These are phyloP conservation scores for Phanerodontia chrysosporium DNA, from an alignment of 768 basidiomycete genomes.

Conservation along the genomic window DNA sequence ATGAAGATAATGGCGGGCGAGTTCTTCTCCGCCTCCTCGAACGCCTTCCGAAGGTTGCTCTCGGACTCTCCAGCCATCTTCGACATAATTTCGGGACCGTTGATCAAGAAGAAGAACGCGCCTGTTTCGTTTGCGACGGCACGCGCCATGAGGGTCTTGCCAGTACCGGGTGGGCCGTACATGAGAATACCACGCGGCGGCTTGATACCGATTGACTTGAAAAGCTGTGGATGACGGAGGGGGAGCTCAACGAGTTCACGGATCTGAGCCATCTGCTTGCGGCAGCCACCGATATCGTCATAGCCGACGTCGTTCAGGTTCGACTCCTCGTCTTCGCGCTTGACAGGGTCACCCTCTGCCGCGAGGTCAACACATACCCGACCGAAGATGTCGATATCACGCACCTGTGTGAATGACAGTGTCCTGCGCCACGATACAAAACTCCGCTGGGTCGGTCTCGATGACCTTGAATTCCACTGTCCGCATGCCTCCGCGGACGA, in stretches of 20 bases:
- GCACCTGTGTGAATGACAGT: constrained; percentile 92
- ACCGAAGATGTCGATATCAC: too few relatives aligned
- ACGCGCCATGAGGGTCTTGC: constrained; percentile 99
- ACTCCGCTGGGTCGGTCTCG: constrained; percentile 96
- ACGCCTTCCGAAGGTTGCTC: constrained; percentile 95
- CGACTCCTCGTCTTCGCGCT: constrained; percentile 97
- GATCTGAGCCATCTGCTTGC: constrained; percentile 99
- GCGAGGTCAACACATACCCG: constrained; percentile 5
- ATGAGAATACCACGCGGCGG: constrained; percentile 98
- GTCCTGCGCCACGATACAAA: constrained; percentile 98
- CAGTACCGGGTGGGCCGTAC: constrained; percentile 98
- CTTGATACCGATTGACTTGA: constrained; percentile 99
- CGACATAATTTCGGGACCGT: constrained; percentile 99
- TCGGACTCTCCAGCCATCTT: constrained; percentile 99
- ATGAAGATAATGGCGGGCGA: constrained; percentile 99
- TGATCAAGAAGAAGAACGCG: constrained; percentile 99
- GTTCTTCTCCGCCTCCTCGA: constrained; percentile 99
- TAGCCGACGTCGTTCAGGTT: constrained; percentile 97
- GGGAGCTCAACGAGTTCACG: constrained; percentile 98
- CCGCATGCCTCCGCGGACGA: constrained; percentile 96
- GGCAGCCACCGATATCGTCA: constrained; percentile 98
- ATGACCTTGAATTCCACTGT: constrained; percentile 99
- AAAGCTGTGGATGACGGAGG: constrained; percentile 95
- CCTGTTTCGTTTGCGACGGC: constrained; percentile 99
- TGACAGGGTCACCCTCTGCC: constrained; percentile 94